Evolutionary conservation across 1,284 basidiomycete species (phyloP).

Genomic region (Polyporus tsugae): DNA sequence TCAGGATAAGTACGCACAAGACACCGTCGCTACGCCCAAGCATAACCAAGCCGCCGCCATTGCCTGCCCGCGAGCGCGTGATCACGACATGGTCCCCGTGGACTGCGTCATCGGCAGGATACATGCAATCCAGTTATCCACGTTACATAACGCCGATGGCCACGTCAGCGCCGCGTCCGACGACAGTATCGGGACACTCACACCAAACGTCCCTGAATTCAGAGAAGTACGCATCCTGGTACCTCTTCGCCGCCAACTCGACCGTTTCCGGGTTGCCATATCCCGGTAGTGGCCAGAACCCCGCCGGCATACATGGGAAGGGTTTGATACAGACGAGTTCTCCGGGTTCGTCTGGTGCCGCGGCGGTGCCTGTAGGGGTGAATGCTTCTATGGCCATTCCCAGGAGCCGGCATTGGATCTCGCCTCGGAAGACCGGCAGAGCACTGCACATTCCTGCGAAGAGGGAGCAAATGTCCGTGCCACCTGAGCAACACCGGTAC

Average conservation of each 20-base stretch:
- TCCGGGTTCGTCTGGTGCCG: slow-evolving; percentile 59
- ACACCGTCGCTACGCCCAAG: slow-evolving; percentile 86
- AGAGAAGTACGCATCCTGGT: slow-evolving; percentile 81
- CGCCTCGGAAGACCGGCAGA: slow-evolving; percentile 84
- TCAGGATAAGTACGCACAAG: slow-evolving; percentile 57
- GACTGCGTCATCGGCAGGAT: slow-evolving; percentile 48
- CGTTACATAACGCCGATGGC: neutral
- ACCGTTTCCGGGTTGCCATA: slow-evolving; percentile 68
- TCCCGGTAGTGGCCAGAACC: slow-evolving; percentile 84
- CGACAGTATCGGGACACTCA: slow-evolving; percentile 47
- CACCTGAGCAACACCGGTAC: slow-evolving; percentile 53
- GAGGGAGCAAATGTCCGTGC: slow-evolving; percentile 88
- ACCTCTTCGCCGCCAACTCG: slow-evolving; percentile 66
- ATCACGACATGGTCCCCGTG: slow-evolving; percentile 83
- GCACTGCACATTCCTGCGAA: slow-evolving; percentile 86
- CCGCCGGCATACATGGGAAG: slow-evolving; percentile 87
- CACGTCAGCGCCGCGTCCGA: slow-evolving; percentile 6
- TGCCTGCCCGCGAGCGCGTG: slow-evolving; percentile 68
- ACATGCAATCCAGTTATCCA: slow-evolving; percentile 4
- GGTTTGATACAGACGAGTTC: slow-evolving; percentile 81
- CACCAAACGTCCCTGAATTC: slow-evolving; percentile 81
- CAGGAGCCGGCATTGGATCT: slow-evolving; percentile 87
- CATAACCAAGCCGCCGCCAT: slow-evolving; percentile 85
- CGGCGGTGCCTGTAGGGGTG: slow-evolving; percentile 53
- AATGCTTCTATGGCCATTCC: slow-evolving; percentile 80